Base-by-base conservation (phyloP, 208 protist species). In the Angomonas desouzai region DNA sequence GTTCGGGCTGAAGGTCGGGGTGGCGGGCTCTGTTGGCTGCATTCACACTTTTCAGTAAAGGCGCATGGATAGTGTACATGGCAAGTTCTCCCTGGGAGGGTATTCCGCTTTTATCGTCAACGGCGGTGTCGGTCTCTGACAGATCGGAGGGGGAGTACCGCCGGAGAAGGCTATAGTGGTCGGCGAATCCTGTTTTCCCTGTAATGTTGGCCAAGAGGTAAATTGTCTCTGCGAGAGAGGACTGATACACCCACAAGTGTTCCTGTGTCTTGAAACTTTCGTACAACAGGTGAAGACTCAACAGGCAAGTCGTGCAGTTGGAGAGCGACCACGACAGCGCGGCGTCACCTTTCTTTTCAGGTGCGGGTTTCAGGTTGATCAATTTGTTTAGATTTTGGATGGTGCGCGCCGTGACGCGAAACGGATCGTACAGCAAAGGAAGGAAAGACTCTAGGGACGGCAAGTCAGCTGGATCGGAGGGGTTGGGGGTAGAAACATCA, bases 231-330 rank as follows among this genome's bases (percentile, higher is more conserved):
- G 79, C 77, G 10, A 93, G 62, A 7, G 64, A 60, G 23, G 78
- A 68, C 48, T 89, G 81, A 30, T 86, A 59, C 30, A 38, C 32
- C 81, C 83, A 90, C 22, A 83, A 62, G 9, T 68, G 61, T 63
- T 88, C 79, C 63, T 90, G 83, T 38, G 87, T 32, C 10, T 76
- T 81, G 48, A 77, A 83, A 29, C 75, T 74, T 68, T 93, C 83
- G 60, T 65, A 87, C 9, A 93, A 59, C 25, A 88, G 64, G 60
- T 93, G 87, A 13, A 93, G 63, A 23, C 72, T 63, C 27, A 90
- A 62, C 3, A 87, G 22, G 36, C 56, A 48, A 2, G 30, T 59
- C 6, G 3, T 32, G 11, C 49, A 56, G 13, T 9, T 56, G 3
- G 55, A 27, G 1, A 59, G 9, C 10, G 13, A 45, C 55, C 55